Percentiles rank a stretch among this genome's conserved stretches.
Evolutionary conservation across 2,329 filamentous ascomycete species (phyloP).

Genomic region (Trichoderma aggressivum): DNA sequence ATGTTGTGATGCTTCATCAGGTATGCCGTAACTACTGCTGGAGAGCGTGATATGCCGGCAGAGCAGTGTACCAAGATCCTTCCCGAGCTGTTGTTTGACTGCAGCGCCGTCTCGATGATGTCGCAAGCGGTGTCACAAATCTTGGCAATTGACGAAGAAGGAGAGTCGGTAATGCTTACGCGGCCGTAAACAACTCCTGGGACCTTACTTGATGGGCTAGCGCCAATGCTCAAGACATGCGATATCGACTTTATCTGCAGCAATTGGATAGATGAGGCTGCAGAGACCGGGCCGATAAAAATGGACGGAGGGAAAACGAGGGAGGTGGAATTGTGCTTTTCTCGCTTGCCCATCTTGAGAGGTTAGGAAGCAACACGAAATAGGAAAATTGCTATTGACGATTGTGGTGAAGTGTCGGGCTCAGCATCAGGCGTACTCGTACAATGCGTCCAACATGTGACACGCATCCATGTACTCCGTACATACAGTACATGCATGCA

Average conservation of each 20-base stretch:
- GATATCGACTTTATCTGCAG: constrained; percentile 7
- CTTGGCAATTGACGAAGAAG: constrained; percentile 2
- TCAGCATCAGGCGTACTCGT: background rate
- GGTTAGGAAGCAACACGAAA: background rate
- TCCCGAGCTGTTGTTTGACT: background rate
- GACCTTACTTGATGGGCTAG: constrained; percentile 6
- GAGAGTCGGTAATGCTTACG: constrained; percentile 10
- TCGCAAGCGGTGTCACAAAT: background rate
- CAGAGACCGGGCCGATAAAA: constrained; percentile 6
- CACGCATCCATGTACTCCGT: background rate
- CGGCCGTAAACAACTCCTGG: constrained; percentile 1
- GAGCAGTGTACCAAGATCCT: constrained; percentile 14
- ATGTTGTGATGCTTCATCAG: background rate
- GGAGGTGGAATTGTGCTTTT: background rate
- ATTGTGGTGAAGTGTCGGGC: background rate
- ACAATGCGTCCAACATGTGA: background rate
- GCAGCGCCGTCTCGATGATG: background rate
- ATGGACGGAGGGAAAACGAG: background rate
- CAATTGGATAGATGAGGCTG: background rate
- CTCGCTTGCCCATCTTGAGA: constrained; percentile 1
- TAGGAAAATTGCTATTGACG: background rate
- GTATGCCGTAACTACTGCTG: background rate
- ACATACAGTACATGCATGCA: background rate
- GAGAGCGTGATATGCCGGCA: constrained; percentile 14
- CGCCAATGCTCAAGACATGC: constrained; percentile 15